Evolutionary conservation across 306 rosid species (phyloP).

Genomic region (Mucuna pruriens): DNA sequence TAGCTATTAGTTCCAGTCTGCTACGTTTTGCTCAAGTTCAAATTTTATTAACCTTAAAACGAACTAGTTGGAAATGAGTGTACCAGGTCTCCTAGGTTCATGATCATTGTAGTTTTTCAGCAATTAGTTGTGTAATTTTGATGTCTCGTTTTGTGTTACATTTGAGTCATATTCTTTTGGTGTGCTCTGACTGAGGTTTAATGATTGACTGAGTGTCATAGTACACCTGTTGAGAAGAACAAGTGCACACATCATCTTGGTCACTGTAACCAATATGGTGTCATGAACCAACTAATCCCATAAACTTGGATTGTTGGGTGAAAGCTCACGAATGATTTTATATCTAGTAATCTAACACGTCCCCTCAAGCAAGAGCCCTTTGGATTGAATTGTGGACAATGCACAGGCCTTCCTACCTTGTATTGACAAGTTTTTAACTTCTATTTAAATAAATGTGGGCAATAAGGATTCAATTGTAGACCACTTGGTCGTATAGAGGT

Average conservation of each 20-base stretch:
- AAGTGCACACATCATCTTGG: not conserved
- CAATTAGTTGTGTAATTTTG: conserved; percentile 24
- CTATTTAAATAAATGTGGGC: not conserved
- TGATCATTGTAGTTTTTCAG: conserved; percentile 18
- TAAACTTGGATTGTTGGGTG: not conserved
- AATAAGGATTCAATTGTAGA: not conserved
- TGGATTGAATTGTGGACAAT: not conserved
- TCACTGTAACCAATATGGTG: not conserved
- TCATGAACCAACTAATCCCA: not conserved
- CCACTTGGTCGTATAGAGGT: not conserved
- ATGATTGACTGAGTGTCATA: not conserved
- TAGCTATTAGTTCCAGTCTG: not conserved
- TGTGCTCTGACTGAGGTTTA: not conserved
- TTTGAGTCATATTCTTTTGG: not conserved
- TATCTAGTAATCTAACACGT: not conserved
- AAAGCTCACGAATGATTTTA: not conserved
- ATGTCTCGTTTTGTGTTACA: not conserved
- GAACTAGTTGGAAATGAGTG: not conserved
- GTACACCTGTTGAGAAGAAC: not conserved
- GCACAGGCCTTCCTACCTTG: not conserved
- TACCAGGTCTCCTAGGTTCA: conserved; percentile 19
- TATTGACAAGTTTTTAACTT: not conserved
- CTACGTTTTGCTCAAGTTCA: conserved; percentile 24
- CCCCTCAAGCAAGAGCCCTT: not conserved
- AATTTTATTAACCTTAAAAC: conserved; percentile 7